These are phyloP conservation scores for Zea mays DNA, from an alignment of 176 grass and related monocot genomes.

Conservation along the genomic window Zm-B73-REFERENCE-NAM-5.0 NC_050099.1:80793501-80794000, in stretches of 20 bases:
- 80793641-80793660: not conserved
- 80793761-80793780: not conserved
- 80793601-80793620: conserved; percentile 72
- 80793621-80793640: conserved; percentile 64
- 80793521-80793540: not conserved
- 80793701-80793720: conserved; percentile 12
- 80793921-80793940: not conserved
- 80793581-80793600: conserved; percentile 84
- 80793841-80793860: conserved; percentile 37
- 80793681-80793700: not conserved
- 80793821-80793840: conserved; percentile 63
- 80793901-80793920: not conserved
- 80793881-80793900: not conserved
- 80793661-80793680: not conserved
- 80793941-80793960: not conserved
- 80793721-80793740: not conserved
- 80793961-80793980: not conserved
- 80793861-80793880: conserved; percentile 7
- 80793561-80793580: conserved; percentile 93
- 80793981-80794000: not conserved
- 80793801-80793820: conserved; percentile 44
- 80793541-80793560: conserved; percentile 72
- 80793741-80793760: not conserved
- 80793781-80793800: conserved; percentile 81
- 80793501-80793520: not conserved